These are phyloP conservation scores for Thraustochytrium striatum DNA, from an alignment of 352 stramenopile species.

Conservation along the genomic window DNA sequence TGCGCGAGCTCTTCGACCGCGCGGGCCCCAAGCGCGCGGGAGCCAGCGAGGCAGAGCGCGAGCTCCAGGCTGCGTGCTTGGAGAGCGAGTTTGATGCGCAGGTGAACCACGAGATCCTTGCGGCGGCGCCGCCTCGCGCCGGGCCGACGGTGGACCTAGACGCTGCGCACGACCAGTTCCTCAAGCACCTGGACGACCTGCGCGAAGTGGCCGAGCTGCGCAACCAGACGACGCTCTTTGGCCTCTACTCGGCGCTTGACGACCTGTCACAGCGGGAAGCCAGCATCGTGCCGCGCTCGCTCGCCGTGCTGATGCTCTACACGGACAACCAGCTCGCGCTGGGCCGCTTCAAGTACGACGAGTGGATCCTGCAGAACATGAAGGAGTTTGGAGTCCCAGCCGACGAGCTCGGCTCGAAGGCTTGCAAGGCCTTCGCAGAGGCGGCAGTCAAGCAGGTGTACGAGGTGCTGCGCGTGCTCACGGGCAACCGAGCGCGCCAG, in stretches of 20 bases:
- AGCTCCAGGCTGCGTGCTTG: not conserved
- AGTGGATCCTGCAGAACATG: constrained; percentile 12
- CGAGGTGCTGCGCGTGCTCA: constrained; percentile 8
- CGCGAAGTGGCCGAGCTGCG: not conserved
- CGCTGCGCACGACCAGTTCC: not conserved
- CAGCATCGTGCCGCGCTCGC: constrained; percentile 9
- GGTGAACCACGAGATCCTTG: constrained; percentile 7
- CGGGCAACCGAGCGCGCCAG: constrained; percentile 18
- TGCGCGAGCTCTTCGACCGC: not conserved
- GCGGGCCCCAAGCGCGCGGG: not conserved
- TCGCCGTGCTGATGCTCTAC: constrained; percentile 23
- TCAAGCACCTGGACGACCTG: not conserved
- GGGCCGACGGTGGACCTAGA: not conserved
- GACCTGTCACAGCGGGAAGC: not conserved
- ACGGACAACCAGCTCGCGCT: constrained; percentile 20
- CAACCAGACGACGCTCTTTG: constrained; percentile 18
- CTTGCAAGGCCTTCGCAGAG: not conserved
- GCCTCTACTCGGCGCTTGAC: not conserved
- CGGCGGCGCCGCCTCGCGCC: constrained; percentile 4
- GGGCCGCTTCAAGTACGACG: not conserved
- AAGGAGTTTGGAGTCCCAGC: not conserved
- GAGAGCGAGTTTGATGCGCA: not conserved
- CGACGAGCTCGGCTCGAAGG: constrained; percentile 1
- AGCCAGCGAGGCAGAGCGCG: not conserved
- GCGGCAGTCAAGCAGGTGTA: constrained; percentile 19